These are phyloP conservation scores for Pulveroboletus ravenelii DNA, from an alignment of 768 basidiomycete genomes.

Conservation along the genomic window DNA sequence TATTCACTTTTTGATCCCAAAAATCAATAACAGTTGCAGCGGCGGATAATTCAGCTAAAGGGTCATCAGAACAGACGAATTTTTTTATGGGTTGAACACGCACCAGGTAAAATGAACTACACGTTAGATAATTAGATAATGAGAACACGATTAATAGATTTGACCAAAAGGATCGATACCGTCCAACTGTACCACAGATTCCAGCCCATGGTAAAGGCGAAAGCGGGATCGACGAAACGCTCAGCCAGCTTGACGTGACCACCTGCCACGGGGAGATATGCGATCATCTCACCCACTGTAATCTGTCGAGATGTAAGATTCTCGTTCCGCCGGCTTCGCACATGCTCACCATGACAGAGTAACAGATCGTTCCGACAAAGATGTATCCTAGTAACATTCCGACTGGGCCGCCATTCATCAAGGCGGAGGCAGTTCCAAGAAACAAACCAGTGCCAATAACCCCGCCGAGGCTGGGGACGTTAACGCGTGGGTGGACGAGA, in stretches of 20 bases:
- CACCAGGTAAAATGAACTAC: slow-evolving; percentile 17
- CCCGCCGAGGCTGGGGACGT: slow-evolving; percentile 22
- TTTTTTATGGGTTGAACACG: background rate
- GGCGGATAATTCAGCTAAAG: slow-evolving; percentile 39
- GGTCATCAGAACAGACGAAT: background rate
- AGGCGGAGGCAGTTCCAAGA: slow-evolving; percentile 25
- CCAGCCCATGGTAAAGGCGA: slow-evolving; percentile 39
- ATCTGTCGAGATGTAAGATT: slow-evolving; percentile 6
- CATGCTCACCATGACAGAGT: slow-evolving; percentile 30
- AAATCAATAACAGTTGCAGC: slow-evolving; percentile 47
- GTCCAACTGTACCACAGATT: slow-evolving; percentile 37
- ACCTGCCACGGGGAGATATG: slow-evolving; percentile 41
- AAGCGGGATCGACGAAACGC: slow-evolving; percentile 39
- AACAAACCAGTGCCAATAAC: slow-evolving; percentile 36
- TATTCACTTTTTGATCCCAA: slow-evolving; percentile 36
- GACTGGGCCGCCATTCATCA: slow-evolving; percentile 37
- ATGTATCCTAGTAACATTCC: slow-evolving; percentile 40
- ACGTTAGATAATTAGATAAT: background rate
- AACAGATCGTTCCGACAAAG: slow-evolving; percentile 30
- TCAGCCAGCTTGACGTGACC: slow-evolving; percentile 42
- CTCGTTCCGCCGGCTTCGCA: too few species aligned
- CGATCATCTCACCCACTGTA: slow-evolving; percentile 39
- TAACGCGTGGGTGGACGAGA: background rate
- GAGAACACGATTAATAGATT: slow-evolving; percentile 10
- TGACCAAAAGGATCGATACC: slow-evolving; percentile 6